These are phyloP conservation scores for Alopecurus myosuroides DNA, from an alignment of 176 grass and related monocot genomes.

Conservation along the genomic window DNA sequence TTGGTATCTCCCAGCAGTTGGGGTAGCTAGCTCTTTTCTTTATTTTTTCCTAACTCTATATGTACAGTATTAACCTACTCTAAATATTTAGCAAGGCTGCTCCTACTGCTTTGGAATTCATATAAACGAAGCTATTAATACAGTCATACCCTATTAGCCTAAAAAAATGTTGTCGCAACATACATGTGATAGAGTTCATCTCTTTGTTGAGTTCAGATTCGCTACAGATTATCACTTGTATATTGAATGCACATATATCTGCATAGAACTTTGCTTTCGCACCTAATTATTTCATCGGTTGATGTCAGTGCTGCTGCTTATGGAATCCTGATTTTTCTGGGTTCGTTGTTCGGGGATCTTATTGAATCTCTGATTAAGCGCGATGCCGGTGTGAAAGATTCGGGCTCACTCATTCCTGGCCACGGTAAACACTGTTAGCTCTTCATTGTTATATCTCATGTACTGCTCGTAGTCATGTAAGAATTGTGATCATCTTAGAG, in stretches of 20 bases:
- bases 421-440: conserved; percentile 59
- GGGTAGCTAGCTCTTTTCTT: not conserved
- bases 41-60: not conserved
- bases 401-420: conserved; percentile 94
- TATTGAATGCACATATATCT: conserved; percentile 1
- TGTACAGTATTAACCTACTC: not conserved
- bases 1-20: not conserved
- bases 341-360: conserved; percentile 91
- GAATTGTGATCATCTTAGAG: not conserved
- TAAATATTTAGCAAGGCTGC: not conserved
- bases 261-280: not conserved
- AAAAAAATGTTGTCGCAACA: not conserved
- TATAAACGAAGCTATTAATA: not conserved
- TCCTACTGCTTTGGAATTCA: not conserved
- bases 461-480: not conserved
- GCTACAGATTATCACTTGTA: conserved; percentile 11
- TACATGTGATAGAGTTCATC: not conserved
- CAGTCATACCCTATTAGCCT: not conserved
- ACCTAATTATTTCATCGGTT: conserved; percentile 37
- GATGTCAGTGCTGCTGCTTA: conserved; percentile 68
- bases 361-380: conserved; percentile 94
- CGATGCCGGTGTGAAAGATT: conserved; percentile 96
- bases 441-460: not conserved
- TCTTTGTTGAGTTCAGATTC: not conserved
- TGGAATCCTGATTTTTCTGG: conserved; percentile 80